Evolutionary conservation across 805 yeast genomes (phyloP).

Genomic region (Saccharomycopsis microspora): DNA sequence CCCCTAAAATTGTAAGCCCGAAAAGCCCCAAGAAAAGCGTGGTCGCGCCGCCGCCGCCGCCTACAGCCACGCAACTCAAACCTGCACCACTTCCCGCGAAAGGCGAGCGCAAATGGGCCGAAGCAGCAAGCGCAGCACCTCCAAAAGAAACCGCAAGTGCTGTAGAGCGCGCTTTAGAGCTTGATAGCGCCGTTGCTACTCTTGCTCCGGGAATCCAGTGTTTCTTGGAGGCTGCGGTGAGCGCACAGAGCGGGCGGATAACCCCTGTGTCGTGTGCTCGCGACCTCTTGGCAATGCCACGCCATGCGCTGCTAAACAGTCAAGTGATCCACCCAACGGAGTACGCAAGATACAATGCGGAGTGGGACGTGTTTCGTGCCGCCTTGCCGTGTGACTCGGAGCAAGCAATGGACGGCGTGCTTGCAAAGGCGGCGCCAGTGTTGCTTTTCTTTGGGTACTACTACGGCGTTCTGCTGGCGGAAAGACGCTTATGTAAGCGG

Average conservation of each 20-base stretch:
- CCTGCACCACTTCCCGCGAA: constrained; percentile 44
- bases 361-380: constrained; percentile 13
- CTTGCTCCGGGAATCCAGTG: constrained; percentile 25
- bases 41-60: background rate
- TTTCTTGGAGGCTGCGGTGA: constrained; percentile 13
- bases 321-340: constrained; percentile 1
- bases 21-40: background rate
- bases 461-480: constrained; percentile 10
- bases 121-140: constrained; percentile 32
- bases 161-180: background rate
- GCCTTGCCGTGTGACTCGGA: constrained; percentile 1
- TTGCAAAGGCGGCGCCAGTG: constrained; percentile 5
- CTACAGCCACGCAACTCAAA: constrained; percentile 23
- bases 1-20: background rate
- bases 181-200: constrained; percentile 6
- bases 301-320: too few species aligned
- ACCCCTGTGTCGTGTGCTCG: too few species aligned
- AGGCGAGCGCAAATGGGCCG: constrained; percentile 45
- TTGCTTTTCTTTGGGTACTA: constrained; percentile 16
- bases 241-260: too few species aligned
- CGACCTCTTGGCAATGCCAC: too few species aligned
- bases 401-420: background rate
- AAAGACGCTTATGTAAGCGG: constrained; percentile 11
- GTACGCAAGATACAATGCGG: constrained; percentile 6
- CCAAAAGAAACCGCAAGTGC: background rate